A percentile compares a stretch with the other conserved stretches of the same genome.
Evolutionary conservation across 2,329 filamentous ascomycete species (phyloP).

Genomic region (Paraphoma chrysanthemicola): DNA sequence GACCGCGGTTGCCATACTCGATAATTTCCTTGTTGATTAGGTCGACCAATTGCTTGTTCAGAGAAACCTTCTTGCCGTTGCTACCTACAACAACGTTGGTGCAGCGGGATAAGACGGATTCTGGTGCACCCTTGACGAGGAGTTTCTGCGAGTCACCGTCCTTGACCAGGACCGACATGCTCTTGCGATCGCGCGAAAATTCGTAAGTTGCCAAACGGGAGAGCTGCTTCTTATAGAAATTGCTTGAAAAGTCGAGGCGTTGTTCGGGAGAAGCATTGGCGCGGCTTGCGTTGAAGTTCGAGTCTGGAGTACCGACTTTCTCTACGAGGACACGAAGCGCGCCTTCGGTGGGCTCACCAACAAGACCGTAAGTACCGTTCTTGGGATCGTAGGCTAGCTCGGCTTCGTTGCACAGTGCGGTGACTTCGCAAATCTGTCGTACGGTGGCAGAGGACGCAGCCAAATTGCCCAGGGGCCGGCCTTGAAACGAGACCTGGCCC

Average conservation of each 20-base stretch:
- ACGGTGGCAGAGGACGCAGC: conserved; percentile 77
- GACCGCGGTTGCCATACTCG: conserved; percentile 88
- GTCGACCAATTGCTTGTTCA: conserved; percentile 72
- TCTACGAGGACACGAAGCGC: conserved; percentile 89
- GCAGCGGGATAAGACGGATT: conserved; percentile 92
- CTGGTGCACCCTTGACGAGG: conserved; percentile 94
- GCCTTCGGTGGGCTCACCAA: conserved; percentile 95
- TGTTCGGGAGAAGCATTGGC: conserved; percentile 59
- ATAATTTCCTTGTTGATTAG: conserved; percentile 81
- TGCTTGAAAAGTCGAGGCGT: conserved; percentile 80
- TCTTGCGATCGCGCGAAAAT: conserved; percentile 97
- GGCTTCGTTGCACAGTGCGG: conserved; percentile 87
- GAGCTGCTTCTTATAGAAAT: conserved; percentile 79
- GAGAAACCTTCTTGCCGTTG: conserved; percentile 76
- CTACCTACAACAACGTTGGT: conserved; percentile 79
- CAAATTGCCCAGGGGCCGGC: conserved; percentile 72
- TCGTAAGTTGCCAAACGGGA: conserved; percentile 87
- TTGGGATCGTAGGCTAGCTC: conserved; percentile 82
- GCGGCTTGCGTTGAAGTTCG: conserved; percentile 61
- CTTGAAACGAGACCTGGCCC: conserved; percentile 73
- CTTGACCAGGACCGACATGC: conserved; percentile 94
- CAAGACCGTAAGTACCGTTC: conserved; percentile 75
- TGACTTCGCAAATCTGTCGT: conserved; percentile 74
- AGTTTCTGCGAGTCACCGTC: conserved; percentile 75
- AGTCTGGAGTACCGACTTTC: conserved; percentile 87